phyloP scores from a whole-genome alignment of 805 yeast genomes.

The Hanseniaspora clermontiae region DNA sequence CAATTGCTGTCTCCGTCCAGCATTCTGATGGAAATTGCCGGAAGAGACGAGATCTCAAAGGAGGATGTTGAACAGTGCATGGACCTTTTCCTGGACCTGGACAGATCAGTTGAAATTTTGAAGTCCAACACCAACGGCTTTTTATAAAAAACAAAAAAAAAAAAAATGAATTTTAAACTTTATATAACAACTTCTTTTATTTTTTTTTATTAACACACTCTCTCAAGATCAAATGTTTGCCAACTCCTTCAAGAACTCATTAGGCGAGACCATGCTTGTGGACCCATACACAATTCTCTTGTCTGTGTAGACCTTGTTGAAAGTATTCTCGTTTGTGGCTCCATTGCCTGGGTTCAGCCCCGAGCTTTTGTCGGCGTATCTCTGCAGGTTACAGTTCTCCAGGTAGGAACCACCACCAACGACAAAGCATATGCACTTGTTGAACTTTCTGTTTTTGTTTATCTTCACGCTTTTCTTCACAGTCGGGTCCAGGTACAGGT shows the following conservation, averaged over 20 bases:
- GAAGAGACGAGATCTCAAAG: conserved; percentile 53
- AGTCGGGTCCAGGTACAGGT: conserved; percentile 80
- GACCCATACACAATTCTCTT: conserved; percentile 61
- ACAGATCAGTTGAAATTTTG: conserved; percentile 62
- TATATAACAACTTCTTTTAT: too few species aligned
- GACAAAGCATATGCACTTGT: conserved; percentile 75
- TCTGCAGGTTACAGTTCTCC: conserved; percentile 88
- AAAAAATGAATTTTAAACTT: too few species aligned
- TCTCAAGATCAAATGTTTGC: conserved; percentile 38
- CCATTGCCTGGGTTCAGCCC: conserved; percentile 26
- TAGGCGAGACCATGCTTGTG: conserved; percentile 61
- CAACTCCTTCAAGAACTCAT: conserved; percentile 56
- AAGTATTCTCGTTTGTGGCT: neutral
- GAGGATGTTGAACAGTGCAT: conserved; percentile 77
- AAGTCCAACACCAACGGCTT: conserved; percentile 19
- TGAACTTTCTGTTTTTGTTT: conserved; percentile 71
- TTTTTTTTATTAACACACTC: too few species aligned
- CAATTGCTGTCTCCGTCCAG: conserved; percentile 87
- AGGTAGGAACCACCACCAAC: conserved; percentile 95
- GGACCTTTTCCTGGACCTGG: conserved; percentile 70
- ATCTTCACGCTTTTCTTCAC: conserved; percentile 75
- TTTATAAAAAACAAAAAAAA: neutral
- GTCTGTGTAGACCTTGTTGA: neutral
- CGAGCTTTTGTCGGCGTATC: conserved; percentile 47
- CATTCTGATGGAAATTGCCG: conserved; percentile 59